These are phyloP conservation scores for Pyronema omphalodes DNA, from an alignment of 495 filamentous ascomycete species.

Conservation along the genomic window DNA sequence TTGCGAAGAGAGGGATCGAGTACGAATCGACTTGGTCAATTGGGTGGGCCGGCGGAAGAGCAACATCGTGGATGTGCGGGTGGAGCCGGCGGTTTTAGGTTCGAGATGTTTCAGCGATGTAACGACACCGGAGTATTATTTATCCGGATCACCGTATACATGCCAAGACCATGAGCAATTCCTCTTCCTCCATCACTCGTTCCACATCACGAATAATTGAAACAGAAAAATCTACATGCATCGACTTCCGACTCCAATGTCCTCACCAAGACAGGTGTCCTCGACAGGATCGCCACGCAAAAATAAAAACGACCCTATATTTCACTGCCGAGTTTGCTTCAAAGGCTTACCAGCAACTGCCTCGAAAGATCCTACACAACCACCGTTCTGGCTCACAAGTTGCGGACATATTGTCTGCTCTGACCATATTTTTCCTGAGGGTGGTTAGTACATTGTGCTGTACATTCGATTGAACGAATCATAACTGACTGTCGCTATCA, in stretches of 20 bases:
- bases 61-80: not conserved
- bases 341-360: not conserved
- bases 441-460: constrained; percentile 7
- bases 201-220: not conserved
- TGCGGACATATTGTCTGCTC: constrained; percentile 21
- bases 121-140: not conserved
- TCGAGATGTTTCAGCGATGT: not conserved
- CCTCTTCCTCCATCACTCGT: not conserved
- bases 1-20: no score
- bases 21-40: no score
- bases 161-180: not conserved
- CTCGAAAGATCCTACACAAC: not conserved
- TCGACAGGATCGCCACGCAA: not conserved
- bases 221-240: not conserved
- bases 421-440: constrained; percentile 14
- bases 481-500: not conserved
- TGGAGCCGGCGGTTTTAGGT: not conserved
- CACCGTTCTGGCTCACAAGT: constrained; percentile 18
- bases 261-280: not conserved
- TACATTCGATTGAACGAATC: no score
- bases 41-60: not conserved
- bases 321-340: constrained; percentile 19
- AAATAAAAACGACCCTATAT: constrained; percentile 7
- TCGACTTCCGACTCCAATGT: not conserved
- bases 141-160: not conserved